Conservation (phyloP, 1,284 basidiomycete species). For the Fomitopsis pinicola region DNA sequence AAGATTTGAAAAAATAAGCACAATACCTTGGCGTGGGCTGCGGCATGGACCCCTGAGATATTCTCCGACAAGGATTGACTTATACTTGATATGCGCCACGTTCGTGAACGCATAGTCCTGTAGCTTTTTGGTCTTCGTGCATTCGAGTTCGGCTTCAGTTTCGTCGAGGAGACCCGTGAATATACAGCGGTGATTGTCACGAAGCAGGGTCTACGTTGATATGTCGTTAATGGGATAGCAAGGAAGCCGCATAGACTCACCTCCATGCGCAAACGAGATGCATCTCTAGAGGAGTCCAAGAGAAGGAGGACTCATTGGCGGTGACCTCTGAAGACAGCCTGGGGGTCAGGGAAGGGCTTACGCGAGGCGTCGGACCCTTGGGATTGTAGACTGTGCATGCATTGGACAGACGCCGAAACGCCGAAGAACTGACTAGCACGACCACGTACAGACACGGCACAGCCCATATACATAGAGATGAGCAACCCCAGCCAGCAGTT, state of each 20-base stretch:
- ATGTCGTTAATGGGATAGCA: no score
- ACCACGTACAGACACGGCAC: neutral
- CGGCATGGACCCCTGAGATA: neutral
- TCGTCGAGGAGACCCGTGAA: neutral
- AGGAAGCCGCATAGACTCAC: no score
- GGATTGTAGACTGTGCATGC: neutral
- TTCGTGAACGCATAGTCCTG: neutral
- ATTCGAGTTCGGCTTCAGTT: neutral
- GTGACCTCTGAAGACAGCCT: neutral
- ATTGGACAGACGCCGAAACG: neutral
- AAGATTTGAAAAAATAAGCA: no score
- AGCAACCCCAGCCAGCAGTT: neutral
- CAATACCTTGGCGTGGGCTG: slow-evolving; percentile 1
- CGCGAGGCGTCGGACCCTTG: neutral
- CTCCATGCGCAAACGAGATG: neutral
- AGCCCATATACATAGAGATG: neutral
- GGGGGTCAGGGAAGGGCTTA: slow-evolving; percentile 1
- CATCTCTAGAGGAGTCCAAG: neutral
- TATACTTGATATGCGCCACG: slow-evolving; percentile 11
- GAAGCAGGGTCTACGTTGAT: neutral
- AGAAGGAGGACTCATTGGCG: no score
- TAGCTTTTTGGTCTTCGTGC: neutral
- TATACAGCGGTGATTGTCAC: neutral
- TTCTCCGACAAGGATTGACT: slow-evolving; percentile 1
- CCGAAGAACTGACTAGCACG: neutral